These are phyloP conservation scores for Kandelia obovata DNA, from an alignment of 345 rosid species.

Conservation along the genomic window DNA sequence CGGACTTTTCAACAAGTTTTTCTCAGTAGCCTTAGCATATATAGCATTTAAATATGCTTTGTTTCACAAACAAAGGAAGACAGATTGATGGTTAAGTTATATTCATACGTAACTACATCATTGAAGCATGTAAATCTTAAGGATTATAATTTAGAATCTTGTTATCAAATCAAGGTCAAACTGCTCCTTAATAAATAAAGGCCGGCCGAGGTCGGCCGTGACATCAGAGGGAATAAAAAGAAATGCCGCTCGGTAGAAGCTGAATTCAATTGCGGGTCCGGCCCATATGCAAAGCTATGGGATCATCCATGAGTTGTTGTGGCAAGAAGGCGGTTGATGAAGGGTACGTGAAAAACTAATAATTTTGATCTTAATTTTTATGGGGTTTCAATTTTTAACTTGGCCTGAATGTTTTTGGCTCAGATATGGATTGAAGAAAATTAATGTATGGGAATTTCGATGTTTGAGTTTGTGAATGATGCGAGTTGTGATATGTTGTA, in stretches of 20 bases:
- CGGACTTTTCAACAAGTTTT: too few relatives aligned
- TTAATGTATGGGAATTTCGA: too few relatives aligned
- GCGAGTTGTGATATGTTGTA: not conserved
- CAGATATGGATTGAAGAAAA: not conserved
- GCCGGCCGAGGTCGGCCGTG: constrained; percentile 1
- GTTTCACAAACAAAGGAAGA: too few relatives aligned
- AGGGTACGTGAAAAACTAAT: constrained; percentile 28
- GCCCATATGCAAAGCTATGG: constrained; percentile 33
- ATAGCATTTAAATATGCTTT: too few relatives aligned
- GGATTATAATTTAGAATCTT: too few relatives aligned
- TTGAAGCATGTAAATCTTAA: too few relatives aligned
- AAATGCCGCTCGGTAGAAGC: not conserved
- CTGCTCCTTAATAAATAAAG: not conserved
- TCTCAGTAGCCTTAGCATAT: too few relatives aligned
- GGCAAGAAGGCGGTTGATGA: constrained; percentile 42
- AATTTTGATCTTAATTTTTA: not conserved
- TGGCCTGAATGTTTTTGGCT: not conserved
- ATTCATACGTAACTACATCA: too few relatives aligned
- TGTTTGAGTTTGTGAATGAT: too few relatives aligned
- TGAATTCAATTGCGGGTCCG: not conserved
- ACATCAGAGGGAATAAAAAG: not conserved
- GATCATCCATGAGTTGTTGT: constrained; percentile 50
- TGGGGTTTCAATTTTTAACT: not conserved
- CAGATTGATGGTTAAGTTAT: too few relatives aligned
- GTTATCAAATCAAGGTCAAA: not conserved